Evolutionary conservation across 257 asterid genomes (phyloP).

Genomic region (Thymus mandschuricus): DNA sequence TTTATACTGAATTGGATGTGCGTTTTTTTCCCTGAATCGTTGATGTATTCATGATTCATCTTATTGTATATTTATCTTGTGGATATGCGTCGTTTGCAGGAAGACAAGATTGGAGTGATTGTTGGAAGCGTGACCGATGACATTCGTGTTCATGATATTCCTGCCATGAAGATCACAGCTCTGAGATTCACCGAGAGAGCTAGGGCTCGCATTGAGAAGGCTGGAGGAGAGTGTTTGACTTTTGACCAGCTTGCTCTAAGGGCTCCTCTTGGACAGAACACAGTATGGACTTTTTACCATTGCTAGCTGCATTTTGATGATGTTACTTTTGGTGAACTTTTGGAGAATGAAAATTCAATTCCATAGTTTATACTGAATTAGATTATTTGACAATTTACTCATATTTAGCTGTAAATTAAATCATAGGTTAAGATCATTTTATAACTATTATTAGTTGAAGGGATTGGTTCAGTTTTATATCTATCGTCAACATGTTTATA

Average conservation of each 20-base stretch:
- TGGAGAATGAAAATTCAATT: neutral
- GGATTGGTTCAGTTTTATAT: neutral
- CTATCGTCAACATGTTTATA: neutral
- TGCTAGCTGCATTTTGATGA: neutral
- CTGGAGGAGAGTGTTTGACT: constrained; percentile 92
- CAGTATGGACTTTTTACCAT: constrained; percentile 41
- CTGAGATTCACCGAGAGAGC: constrained; percentile 87
- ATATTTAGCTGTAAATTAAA: neutral
- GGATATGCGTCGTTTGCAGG: constrained; percentile 38
- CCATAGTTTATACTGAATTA: no score
- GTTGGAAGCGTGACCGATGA: constrained; percentile 90
- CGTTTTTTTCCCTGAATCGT: no score
- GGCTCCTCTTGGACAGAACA: constrained; percentile 97
- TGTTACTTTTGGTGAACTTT: neutral
- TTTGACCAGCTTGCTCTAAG: constrained; percentile 94
- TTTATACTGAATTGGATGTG: no score
- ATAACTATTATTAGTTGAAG: no score
- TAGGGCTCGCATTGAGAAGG: constrained; percentile 94
- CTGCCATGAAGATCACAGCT: constrained; percentile 74
- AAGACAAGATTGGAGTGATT: constrained; percentile 77
- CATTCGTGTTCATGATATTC: constrained; percentile 65
- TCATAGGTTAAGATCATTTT: neutral
- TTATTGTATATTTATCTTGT: neutral
- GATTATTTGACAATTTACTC: neutral
- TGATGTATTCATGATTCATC: neutral